Evolutionary conservation across 805 yeast genomes (phyloP).

Genomic region (Zygoascus ofunaensis): DNA sequence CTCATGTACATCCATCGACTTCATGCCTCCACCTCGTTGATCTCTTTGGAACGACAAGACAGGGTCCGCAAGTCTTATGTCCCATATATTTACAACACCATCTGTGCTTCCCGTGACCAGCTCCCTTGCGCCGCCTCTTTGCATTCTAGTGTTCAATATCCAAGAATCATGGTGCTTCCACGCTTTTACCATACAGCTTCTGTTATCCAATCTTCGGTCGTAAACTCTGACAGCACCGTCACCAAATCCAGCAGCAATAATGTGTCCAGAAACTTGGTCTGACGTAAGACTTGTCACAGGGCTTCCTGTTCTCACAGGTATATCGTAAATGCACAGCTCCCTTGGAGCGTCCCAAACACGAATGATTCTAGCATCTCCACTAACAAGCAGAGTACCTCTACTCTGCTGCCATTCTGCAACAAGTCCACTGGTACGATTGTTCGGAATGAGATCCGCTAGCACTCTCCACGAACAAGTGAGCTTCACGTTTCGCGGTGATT

Average conservation of each 20-base stretch:
- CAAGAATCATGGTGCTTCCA: conserved; percentile 58
- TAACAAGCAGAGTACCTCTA: conserved; percentile 79
- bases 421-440: conserved; percentile 75
- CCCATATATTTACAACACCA: conserved; percentile 86
- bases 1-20: conserved; percentile 79
- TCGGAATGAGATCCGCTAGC: conserved; percentile 69
- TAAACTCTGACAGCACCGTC: conserved; percentile 86
- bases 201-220: conserved; percentile 75
- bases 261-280: conserved; percentile 90
- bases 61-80: conserved; percentile 61
- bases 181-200: conserved; percentile 75
- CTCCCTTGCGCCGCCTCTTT: conserved; percentile 91
- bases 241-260: conserved; percentile 83
- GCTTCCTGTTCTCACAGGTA: conserved; percentile 84
- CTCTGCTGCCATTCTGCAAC: conserved; percentile 96
- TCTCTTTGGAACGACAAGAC: conserved; percentile 56
- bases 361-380: conserved; percentile 90
- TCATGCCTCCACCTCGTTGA: conserved; percentile 36
- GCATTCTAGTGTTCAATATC: conserved; percentile 81
- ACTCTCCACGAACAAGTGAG: conserved; percentile 89
- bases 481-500: conserved; percentile 45
- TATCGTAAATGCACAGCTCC: conserved; percentile 74
- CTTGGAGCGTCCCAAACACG: conserved; percentile 96
- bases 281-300: conserved; percentile 86
- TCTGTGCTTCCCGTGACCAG: conserved; percentile 69